These are phyloP conservation scores for Mucor saturninus DNA, from an alignment of 371 early-diverging fungal species.

Conservation along the genomic window DNA sequence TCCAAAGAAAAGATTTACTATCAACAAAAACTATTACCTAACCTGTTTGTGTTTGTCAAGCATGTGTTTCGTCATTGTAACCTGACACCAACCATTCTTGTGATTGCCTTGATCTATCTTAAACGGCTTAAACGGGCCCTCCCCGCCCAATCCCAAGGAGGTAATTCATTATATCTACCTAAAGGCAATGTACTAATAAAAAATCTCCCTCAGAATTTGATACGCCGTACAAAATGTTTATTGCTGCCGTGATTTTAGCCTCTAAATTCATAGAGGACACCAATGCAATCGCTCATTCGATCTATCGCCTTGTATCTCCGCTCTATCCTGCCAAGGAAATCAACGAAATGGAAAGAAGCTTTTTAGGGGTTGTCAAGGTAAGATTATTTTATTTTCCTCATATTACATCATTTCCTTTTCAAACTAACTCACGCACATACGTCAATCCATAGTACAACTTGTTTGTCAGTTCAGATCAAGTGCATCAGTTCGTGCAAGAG, in stretches of 20 bases:
- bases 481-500: conserved; percentile 19
- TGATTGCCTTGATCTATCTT: conserved; percentile 72
- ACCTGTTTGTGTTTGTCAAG: conserved; percentile 38
- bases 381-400: not conserved
- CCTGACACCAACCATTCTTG: conserved; percentile 51
- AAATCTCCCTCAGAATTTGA: conserved; percentile 54
- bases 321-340: conserved; percentile 65
- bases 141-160: conserved; percentile 65
- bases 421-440: too few relatives aligned
- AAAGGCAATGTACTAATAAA: not conserved
- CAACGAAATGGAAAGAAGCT: conserved; percentile 56
- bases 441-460: conserved; percentile 22
- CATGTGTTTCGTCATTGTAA: conserved; percentile 43
- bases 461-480: conserved; percentile 23
- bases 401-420: not conserved
- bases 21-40: conserved; percentile 39
- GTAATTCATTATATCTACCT: conserved; percentile 23
- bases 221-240: conserved; percentile 76
- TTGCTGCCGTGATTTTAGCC: conserved; percentile 72
- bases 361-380: conserved; percentile 31
- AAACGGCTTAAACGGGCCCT: conserved; percentile 64
- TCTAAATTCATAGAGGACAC: conserved; percentile 71
- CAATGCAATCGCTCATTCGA: conserved; percentile 36
- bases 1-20: conserved; percentile 33
- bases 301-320: conserved; percentile 37